Conservation (phyloP, 257 asterid species). For the Solanum paucissectum region DNA sequence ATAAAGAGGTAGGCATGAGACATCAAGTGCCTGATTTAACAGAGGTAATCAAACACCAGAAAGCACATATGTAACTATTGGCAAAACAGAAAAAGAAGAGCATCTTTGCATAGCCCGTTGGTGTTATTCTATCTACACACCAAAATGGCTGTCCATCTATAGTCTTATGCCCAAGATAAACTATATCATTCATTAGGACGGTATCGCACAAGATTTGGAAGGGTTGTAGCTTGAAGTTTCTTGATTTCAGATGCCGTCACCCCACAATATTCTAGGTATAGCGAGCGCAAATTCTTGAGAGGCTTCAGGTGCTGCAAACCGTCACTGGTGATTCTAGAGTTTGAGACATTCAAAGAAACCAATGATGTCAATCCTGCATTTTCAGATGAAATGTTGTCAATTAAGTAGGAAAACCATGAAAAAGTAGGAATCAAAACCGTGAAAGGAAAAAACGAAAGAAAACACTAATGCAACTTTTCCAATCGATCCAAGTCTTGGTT, state of each 20-base stretch:
- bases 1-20: not conserved
- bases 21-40: not conserved
- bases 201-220: not conserved
- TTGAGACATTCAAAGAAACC: conserved; percentile 1
- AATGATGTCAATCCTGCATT: conserved; percentile 4
- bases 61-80: not conserved
- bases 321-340: not conserved
- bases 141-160: not conserved
- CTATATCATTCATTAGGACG: not conserved
- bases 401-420: not conserved
- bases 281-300: not conserved
- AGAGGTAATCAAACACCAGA: not conserved
- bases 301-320: conserved; percentile 4
- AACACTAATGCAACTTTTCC: not conserved
- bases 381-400: not conserved
- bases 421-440: not conserved
- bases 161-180: not conserved
- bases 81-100: not conserved
- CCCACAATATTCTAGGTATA: not conserved
- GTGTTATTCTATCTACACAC: not conserved
- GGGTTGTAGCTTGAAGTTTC: conserved; percentile 1
- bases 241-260: conserved; percentile 1
- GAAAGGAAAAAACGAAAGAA: not conserved
- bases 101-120: not conserved
- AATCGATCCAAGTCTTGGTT: not conserved